phyloP scores from a whole-genome alignment of 2,329 filamentous ascomycete genomes.

The Cytospora schulzeri region DNA sequence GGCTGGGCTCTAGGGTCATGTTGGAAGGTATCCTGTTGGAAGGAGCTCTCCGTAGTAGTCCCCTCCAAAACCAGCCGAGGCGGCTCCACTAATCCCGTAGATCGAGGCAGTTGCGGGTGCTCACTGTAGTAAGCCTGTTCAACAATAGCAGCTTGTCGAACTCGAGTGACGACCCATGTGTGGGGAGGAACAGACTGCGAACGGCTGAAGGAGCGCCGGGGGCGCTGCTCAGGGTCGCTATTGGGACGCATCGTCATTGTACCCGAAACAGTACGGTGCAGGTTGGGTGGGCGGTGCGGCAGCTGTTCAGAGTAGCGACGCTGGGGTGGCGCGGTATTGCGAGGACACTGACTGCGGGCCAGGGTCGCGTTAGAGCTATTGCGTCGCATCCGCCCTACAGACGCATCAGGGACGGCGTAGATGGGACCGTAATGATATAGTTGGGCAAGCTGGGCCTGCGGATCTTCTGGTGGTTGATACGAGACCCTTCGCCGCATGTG shows the following conservation, averaged over 20 bases:
- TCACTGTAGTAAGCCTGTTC: not conserved
- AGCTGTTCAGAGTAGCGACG: not conserved
- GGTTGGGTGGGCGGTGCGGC: not conserved
- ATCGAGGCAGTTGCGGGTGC: not conserved
- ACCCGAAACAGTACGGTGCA: not conserved
- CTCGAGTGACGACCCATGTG: not conserved
- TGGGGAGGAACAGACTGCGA: not conserved
- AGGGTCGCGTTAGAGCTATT: not conserved
- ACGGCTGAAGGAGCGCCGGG: not conserved
- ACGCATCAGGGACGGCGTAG: not conserved
- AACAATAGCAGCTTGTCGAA: not conserved
- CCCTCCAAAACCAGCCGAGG: not conserved
- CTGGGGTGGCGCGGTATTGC: not conserved
- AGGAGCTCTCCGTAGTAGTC: not conserved
- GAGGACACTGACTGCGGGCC: not conserved
- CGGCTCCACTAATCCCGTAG: not conserved
- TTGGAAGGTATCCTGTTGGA: not conserved
- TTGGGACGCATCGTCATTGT: not conserved
- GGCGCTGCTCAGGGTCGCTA: not conserved
- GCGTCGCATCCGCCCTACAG: not conserved
- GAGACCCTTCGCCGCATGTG: too few species aligned
- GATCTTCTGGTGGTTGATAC: not conserved
- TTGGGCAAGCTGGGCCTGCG: not conserved
- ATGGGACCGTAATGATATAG: not conserved
- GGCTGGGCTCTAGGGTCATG: not conserved